Evolutionary conservation across 1,139 yeast species (phyloP).

Genomic region (Taphrina pruni): DNA sequence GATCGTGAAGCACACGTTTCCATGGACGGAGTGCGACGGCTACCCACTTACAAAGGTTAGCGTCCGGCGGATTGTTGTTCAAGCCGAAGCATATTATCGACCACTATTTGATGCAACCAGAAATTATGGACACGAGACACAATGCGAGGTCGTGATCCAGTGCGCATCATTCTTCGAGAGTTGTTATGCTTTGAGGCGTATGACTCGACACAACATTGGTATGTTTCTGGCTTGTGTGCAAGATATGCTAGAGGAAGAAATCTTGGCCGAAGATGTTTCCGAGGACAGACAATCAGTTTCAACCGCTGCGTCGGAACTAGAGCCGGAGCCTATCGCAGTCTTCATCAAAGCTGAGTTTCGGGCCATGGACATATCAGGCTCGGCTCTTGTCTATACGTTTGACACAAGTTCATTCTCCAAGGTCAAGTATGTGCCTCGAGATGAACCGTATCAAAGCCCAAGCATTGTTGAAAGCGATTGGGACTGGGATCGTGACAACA

Average conservation of each 20-base stretch:
- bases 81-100: constrained; percentile 8
- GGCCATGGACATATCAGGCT: neutral
- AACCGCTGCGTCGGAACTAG: neutral
- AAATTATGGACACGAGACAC: neutral
- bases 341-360: neutral
- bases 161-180: constrained; percentile 4
- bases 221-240: neutral
- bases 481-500: neutral
- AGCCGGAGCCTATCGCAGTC: neutral
- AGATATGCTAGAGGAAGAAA: neutral
- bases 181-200: constrained; percentile 6
- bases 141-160: neutral
- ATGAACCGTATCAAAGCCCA: neutral
- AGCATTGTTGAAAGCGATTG: constrained; percentile 7
- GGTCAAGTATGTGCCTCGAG: neutral
- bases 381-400: neutral
- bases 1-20: constrained; percentile 4
- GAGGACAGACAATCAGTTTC: neutral
- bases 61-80: neutral
- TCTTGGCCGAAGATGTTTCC: neutral
- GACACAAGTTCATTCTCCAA: constrained; percentile 1
- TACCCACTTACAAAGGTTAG: constrained; percentile 14
- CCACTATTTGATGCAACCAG: constrained; percentile 2
- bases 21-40: constrained; percentile 21
- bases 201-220: neutral